Evolutionary conservation across 192 early-diverging fungal species (phyloP).

Genomic region (Coemansia sp.): DNA sequence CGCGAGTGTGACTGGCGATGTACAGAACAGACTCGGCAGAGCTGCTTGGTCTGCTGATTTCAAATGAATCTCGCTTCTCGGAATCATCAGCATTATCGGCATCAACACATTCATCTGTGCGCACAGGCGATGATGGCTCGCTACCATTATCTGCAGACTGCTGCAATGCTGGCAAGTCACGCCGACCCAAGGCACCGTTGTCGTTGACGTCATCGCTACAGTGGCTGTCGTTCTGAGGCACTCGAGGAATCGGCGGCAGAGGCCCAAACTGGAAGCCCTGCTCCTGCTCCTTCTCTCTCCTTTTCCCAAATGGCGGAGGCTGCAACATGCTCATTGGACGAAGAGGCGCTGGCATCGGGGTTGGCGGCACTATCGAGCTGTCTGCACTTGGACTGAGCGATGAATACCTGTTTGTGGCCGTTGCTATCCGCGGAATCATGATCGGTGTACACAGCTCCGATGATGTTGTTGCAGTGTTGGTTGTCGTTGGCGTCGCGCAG

Average conservation of each 20-base stretch:
- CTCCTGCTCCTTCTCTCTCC: no score
- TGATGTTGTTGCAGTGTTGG: not conserved
- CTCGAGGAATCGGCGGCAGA: conserved; percentile 13
- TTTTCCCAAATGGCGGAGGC: not conserved
- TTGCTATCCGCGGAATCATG: not conserved
- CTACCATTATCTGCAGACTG: not conserved
- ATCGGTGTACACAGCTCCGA: conserved; percentile 1
- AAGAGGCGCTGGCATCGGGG: conserved; percentile 20
- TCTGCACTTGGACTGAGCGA: not conserved
- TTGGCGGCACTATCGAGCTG: conserved; percentile 14
- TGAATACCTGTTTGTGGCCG: not conserved
- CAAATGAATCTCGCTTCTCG: not conserved
- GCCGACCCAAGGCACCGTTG: not conserved
- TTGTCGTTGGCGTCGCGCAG: conserved; percentile 5
- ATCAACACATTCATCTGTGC: not conserved
- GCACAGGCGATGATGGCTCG: not conserved
- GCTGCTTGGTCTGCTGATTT: not conserved
- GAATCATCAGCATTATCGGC: not conserved
- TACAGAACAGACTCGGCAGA: conserved; percentile 17
- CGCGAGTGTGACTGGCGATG: conserved; percentile 12
- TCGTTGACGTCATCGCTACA: not conserved
- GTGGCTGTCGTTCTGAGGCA: not conserved
- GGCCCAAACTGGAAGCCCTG: conserved; percentile 21
- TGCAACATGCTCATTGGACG: conserved; percentile 5
- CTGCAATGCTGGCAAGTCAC: not conserved